A percentile compares a stretch with the other conserved stretches of the same genome.
phyloP scores from a whole-genome alignment of 371 early-diverging fungal species.

The Rhizomucor miehei region DNA sequence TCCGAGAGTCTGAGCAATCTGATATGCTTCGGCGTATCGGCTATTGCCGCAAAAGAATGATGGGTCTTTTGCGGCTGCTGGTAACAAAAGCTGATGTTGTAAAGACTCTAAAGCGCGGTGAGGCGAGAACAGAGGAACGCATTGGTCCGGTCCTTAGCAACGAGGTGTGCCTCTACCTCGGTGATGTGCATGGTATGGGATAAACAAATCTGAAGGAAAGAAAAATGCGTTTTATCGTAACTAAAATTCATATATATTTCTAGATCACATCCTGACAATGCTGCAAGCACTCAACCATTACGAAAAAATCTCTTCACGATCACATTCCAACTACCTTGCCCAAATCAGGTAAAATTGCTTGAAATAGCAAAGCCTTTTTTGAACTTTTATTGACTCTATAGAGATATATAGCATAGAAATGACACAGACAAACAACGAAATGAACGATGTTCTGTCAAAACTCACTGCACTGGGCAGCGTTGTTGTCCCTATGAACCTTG shows the following conservation, averaged over 20 bases:
- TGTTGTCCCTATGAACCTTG: slow-evolving; percentile 92
- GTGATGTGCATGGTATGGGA: slow-evolving; percentile 80
- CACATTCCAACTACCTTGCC: slow-evolving; percentile 96
- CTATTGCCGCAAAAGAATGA: slow-evolving; percentile 76
- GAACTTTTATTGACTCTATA: too few species aligned
- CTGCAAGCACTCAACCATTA: slow-evolving; percentile 84
- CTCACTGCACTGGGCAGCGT: slow-evolving; percentile 91
- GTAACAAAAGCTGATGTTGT: slow-evolving; percentile 81
- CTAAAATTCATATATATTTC: too few species aligned
- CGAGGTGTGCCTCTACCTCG: slow-evolving; percentile 81
- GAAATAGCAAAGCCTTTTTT: too few species aligned
- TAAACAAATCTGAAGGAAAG: background rate
- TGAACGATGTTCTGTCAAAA: slow-evolving; percentile 87
- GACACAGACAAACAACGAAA: slow-evolving; percentile 89
- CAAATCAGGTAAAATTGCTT: slow-evolving; percentile 65
- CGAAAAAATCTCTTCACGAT: slow-evolving; percentile 86
- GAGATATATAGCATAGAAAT: slow-evolving; percentile 89
- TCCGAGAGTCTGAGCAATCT: slow-evolving; percentile 82
- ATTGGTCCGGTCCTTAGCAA: slow-evolving; percentile 38
- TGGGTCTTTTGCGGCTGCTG: slow-evolving; percentile 72
- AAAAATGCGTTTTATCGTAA: too few species aligned
- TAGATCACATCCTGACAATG: slow-evolving; percentile 94
- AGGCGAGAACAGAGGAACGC: slow-evolving; percentile 45
- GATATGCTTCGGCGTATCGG: slow-evolving; percentile 91
- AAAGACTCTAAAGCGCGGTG: slow-evolving; percentile 73